Evolutionary conservation across 768 basidiomycete genomes (phyloP).

Genomic region (Rickenella mellea): DNA sequence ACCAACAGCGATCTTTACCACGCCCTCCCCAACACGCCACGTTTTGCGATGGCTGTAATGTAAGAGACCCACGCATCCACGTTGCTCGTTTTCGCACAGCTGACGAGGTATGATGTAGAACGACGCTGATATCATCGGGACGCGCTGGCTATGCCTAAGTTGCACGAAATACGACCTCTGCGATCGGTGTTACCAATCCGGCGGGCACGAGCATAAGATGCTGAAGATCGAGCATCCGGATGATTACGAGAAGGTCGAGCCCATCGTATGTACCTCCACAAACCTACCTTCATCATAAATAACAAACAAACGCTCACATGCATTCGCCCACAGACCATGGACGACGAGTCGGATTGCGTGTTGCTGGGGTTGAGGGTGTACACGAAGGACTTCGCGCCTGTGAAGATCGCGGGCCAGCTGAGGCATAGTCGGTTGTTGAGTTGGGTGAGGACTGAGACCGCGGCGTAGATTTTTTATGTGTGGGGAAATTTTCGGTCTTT

Average conservation of each 20-base stretch:
- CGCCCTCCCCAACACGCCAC: too few relatives aligned
- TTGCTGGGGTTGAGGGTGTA: constrained; percentile 30
- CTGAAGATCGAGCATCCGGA: constrained; percentile 7
- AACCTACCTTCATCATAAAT: too few relatives aligned
- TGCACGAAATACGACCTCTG: constrained; percentile 9
- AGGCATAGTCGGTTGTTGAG: constrained; percentile 9
- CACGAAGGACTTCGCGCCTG: constrained; percentile 23
- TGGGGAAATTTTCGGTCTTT: too few relatives aligned
- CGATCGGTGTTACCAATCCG: constrained; percentile 7
- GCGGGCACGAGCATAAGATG: constrained; percentile 7
- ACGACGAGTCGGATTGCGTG: constrained; percentile 9
- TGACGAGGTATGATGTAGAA: too few relatives aligned
- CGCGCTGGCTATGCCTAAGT: constrained; percentile 5
- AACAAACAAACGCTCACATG: too few relatives aligned
- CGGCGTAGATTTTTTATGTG: too few relatives aligned
- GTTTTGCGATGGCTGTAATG: too few relatives aligned
- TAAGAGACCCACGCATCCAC: too few relatives aligned
- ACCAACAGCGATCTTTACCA: too few relatives aligned
- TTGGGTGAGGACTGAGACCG: neutral
- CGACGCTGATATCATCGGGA: constrained; percentile 3
- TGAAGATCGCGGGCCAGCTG: constrained; percentile 23
- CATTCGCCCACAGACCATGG: too few relatives aligned
- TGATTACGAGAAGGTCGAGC: constrained; percentile 4
- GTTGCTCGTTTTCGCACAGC: too few relatives aligned
- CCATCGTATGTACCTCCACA: constrained; percentile 5